phyloP scores from a whole-genome alignment of 306 rosid genomes.

The Castanospermum australe region DNA sequence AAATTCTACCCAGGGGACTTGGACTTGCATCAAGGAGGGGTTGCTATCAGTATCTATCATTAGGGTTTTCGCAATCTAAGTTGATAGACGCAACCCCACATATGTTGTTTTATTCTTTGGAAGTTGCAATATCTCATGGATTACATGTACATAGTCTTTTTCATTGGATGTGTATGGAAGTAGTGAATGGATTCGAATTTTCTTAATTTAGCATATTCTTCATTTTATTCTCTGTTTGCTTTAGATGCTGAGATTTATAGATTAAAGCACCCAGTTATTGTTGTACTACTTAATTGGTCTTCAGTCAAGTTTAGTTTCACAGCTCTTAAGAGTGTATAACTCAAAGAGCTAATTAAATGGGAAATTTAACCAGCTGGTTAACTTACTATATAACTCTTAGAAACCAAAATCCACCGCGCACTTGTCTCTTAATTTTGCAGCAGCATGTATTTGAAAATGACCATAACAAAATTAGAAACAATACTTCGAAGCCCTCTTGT shows the following conservation, averaged over 20 bases:
- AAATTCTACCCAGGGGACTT: conserved; percentile 55
- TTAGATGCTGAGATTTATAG: not conserved
- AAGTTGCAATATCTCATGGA: conserved; percentile 39
- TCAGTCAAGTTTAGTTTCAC: too few species aligned
- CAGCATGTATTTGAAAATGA: not conserved
- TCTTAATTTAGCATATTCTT: conserved; percentile 1
- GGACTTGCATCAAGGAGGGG: conserved; percentile 63
- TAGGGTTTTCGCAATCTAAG: conserved; percentile 59
- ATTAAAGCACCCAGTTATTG: not conserved
- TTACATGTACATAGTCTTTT: conserved; percentile 51
- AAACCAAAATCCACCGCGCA: too few species aligned
- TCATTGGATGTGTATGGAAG: conserved; percentile 30
- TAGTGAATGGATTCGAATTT: conserved; percentile 19
- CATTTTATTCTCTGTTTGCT: conserved; percentile 15
- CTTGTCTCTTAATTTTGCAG: too few species aligned
- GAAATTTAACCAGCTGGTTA: too few species aligned
- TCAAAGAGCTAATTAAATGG: too few species aligned
- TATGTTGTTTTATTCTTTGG: conserved; percentile 58
- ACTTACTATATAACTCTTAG: too few species aligned
- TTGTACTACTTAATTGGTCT: too few species aligned
- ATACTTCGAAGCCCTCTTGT: not conserved
- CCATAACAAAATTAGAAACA: not conserved
- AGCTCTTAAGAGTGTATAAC: not conserved
- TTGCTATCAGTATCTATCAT: conserved; percentile 65
- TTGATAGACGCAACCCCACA: conserved; percentile 56